Conservation (phyloP, 106 monocot genomes). For the Posidonia australis region DNA sequence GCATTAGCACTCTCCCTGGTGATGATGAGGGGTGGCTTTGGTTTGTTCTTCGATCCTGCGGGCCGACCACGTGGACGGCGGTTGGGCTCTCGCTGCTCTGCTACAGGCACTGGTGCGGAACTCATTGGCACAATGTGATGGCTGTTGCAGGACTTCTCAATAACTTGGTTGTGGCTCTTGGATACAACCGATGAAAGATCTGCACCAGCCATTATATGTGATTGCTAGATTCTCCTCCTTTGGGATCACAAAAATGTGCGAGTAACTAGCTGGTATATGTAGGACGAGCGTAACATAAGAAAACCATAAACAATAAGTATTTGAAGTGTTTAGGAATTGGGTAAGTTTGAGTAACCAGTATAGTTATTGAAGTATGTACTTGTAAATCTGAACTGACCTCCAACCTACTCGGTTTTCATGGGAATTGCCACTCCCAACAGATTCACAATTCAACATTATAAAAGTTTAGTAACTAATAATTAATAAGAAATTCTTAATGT, state of each 20-base stretch:
- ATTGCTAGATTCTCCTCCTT: too few species aligned
- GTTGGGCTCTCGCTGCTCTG: not conserved
- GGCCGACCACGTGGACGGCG: slow-evolving; percentile 11
- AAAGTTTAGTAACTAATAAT: not conserved
- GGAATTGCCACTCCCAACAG: slow-evolving; percentile 18
- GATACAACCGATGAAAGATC: too few species aligned
- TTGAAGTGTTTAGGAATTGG: slow-evolving; percentile 5
- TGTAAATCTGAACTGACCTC: slow-evolving; percentile 9
- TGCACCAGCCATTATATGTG: not conserved
- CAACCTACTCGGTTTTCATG: slow-evolving; percentile 10
- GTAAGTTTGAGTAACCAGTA: slow-evolving; percentile 8
- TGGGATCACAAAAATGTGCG: too few species aligned
- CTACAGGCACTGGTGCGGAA: not conserved
- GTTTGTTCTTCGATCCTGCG: slow-evolving; percentile 14
- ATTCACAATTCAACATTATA: not conserved
- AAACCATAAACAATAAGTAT: not conserved
- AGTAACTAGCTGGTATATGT: not conserved
- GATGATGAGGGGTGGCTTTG: slow-evolving; percentile 18
- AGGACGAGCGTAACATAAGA: not conserved
- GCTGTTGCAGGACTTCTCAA: not conserved
- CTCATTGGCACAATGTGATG: slow-evolving; percentile 2
- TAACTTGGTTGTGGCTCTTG: not conserved
- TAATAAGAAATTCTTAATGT: too few species aligned
- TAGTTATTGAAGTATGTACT: not conserved
- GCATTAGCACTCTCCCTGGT: slow-evolving; percentile 16